Evolutionary conservation across 2,329 filamentous ascomycete genomes (phyloP).

Genomic region (Davidsoniella virescens): DNA sequence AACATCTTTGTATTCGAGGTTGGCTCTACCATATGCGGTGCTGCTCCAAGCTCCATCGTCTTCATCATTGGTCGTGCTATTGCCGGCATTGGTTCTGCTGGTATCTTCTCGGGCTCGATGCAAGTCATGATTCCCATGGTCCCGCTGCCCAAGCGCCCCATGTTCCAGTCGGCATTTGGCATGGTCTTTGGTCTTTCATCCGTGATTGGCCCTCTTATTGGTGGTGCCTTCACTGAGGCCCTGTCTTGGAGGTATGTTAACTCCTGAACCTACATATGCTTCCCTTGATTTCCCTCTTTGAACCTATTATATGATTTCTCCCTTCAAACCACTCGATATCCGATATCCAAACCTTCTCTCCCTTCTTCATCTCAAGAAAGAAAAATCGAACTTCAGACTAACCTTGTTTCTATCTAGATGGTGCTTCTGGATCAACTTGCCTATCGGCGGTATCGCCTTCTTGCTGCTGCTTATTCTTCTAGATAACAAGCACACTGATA

Average conservation of each 20-base stretch:
- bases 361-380: neutral
- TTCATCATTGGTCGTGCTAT: conserved; percentile 42
- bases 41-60: conserved; percentile 33
- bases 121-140: conserved; percentile 41
- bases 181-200: conserved; percentile 39
- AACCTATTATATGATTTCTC: neutral
- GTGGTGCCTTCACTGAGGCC: conserved; percentile 33
- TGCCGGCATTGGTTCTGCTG: conserved; percentile 38
- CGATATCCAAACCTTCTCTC: no score
- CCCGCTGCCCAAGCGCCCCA: conserved; percentile 41
- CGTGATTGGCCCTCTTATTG: conserved; percentile 36
- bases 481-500: conserved; percentile 21
- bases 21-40: conserved; percentile 38
- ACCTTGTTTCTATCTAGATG: conserved; percentile 20
- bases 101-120: conserved; percentile 40
- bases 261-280: neutral
- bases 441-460: conserved; percentile 35
- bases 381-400: neutral
- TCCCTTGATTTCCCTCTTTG: neutral
- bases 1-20: conserved; percentile 36
- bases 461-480: conserved; percentile 33
- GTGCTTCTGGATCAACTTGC: conserved; percentile 45
- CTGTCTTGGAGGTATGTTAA: conserved; percentile 29
- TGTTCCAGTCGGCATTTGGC: conserved; percentile 40
- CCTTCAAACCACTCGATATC: neutral